A percentile compares a stretch with the other conserved stretches of the same genome.
Conservation (phyloP, 352 stramenopile genomes). For the Phytophthora kernoviae region DNA sequence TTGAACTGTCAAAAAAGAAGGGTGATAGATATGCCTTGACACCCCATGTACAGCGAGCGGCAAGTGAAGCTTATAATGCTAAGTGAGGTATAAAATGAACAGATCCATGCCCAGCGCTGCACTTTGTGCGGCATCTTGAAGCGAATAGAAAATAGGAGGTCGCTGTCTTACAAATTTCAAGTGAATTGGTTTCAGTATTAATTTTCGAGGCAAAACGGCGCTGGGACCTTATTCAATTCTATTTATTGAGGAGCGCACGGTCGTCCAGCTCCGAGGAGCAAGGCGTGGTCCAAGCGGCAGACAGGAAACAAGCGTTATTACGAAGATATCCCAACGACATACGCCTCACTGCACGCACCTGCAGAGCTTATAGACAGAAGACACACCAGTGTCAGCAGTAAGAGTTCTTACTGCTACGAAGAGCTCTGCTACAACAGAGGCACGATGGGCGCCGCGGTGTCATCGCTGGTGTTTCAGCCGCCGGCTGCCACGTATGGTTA, state of each 20-base stretch:
- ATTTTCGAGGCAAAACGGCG: neutral
- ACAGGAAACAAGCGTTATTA: neutral
- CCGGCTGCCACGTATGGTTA: conserved; percentile 75
- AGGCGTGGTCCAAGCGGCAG: conserved; percentile 9
- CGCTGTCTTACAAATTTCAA: neutral
- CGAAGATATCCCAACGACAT: too few species aligned
- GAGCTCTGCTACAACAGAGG: neutral
- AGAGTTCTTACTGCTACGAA: neutral
- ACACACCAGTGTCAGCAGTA: conserved; percentile 1
- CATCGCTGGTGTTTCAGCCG: conserved; percentile 90
- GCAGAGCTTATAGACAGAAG: neutral
- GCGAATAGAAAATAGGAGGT: neutral
- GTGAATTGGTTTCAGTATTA: neutral
- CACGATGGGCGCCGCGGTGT: conserved; percentile 82
- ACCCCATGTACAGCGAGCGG: conserved; percentile 10
- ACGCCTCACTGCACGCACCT: too few species aligned
- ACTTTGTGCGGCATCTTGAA: neutral
- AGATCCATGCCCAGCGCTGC: too few species aligned
- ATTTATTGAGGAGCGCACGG: conserved; percentile 21
- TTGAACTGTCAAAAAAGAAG: neutral
- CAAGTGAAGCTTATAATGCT: neutral
- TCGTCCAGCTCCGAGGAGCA: neutral
- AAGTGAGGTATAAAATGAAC: neutral
- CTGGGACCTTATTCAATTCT: conserved; percentile 13
- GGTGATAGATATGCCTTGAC: conserved; percentile 4